These are phyloP conservation scores for Globisporangium rhizosaccharum DNA, from an alignment of 352 stramenopile species.

Conservation along the genomic window DNA sequence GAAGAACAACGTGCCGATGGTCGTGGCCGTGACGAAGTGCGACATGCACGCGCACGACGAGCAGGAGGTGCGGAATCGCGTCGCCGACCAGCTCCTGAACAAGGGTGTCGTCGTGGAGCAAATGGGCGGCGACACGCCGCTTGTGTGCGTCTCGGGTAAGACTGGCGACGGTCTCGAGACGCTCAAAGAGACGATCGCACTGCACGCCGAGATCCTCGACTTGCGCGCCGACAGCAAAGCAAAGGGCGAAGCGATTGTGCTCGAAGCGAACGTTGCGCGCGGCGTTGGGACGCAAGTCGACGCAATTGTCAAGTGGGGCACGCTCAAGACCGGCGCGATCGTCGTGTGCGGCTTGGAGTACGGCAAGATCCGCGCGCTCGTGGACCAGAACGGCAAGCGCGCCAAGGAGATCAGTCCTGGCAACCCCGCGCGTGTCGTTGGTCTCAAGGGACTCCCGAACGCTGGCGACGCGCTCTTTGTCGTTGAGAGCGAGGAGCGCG, in stretches of 20 bases:
- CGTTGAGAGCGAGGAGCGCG: slow-evolving; percentile 66
- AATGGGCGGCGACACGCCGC: slow-evolving; percentile 91
- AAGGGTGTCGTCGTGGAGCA: slow-evolving; percentile 94
- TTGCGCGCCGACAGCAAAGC: slow-evolving; percentile 89
- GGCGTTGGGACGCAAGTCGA: slow-evolving; percentile 94
- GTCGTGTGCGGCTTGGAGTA: slow-evolving; percentile 95
- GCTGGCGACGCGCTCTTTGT: slow-evolving; percentile 72
- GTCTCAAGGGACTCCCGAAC: slow-evolving; percentile 80
- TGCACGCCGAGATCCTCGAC: slow-evolving; percentile 96
- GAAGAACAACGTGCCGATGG: slow-evolving; percentile 93
- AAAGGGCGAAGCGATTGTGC: slow-evolving; percentile 91
- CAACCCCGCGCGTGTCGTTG: slow-evolving; percentile 87
- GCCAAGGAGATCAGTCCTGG: slow-evolving; percentile 89
- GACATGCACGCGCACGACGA: slow-evolving; percentile 86
- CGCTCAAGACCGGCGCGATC: slow-evolving; percentile 90
- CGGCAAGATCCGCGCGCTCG: slow-evolving; percentile 87
- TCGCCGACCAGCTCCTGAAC: slow-evolving; percentile 86
- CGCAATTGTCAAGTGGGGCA: slow-evolving; percentile 96
- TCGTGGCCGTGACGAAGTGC: slow-evolving; percentile 98
- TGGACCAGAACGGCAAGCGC: slow-evolving; percentile 68
- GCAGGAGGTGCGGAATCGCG: slow-evolving; percentile 52
- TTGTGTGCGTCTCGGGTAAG: slow-evolving; percentile 96
- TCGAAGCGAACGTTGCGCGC: slow-evolving; percentile 94
- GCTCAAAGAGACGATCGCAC: slow-evolving; percentile 95
- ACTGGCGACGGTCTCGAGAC: slow-evolving; percentile 92